Evolutionary conservation across 495 filamentous ascomycete species (phyloP).

Genomic region (Pyrenopolyporus hunteri): DNA sequence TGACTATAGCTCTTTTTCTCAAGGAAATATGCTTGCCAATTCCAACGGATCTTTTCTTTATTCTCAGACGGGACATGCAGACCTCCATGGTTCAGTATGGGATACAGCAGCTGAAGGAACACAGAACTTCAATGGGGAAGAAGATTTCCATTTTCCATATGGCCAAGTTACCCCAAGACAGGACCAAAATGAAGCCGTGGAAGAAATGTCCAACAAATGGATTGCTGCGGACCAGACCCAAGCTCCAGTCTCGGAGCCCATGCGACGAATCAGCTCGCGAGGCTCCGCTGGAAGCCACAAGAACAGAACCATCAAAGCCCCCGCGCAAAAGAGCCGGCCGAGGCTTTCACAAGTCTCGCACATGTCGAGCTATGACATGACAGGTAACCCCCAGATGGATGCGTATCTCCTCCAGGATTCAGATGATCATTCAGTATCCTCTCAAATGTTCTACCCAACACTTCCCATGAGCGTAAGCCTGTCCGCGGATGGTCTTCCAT

Average conservation of each 20-base stretch:
- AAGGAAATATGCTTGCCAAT: slow-evolving; percentile 54
- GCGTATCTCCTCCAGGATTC: slow-evolving; percentile 55
- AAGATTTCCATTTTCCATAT: slow-evolving; percentile 56
- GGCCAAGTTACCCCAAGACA: slow-evolving; percentile 58
- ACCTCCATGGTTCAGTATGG: slow-evolving; percentile 57
- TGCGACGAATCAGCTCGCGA: slow-evolving; percentile 55
- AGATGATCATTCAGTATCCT: slow-evolving; percentile 51
- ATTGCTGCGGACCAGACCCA: slow-evolving; percentile 42
- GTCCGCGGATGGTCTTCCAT: slow-evolving; percentile 51
- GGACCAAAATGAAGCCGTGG: slow-evolving; percentile 52
- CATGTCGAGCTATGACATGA: slow-evolving; percentile 57
- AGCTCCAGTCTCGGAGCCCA: slow-evolving; percentile 51
- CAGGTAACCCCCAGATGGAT: slow-evolving; percentile 56
- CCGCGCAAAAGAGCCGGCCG: slow-evolving; percentile 51
- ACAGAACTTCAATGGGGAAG: slow-evolving; percentile 61
- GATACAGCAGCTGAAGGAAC: slow-evolving; percentile 57
- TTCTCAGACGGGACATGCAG: slow-evolving; percentile 60
- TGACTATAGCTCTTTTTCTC: slow-evolving; percentile 57
- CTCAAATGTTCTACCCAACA: slow-evolving; percentile 48
- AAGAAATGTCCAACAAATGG: slow-evolving; percentile 55
- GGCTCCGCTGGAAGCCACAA: slow-evolving; percentile 56
- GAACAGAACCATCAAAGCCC: slow-evolving; percentile 53
- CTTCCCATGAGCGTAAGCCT: slow-evolving; percentile 50
- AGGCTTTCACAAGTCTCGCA: slow-evolving; percentile 52
- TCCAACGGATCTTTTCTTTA: slow-evolving; percentile 58